These are phyloP conservation scores for Cladophialophora chaetospira DNA, from an alignment of 2,329 filamentous ascomycete species.

Conservation along the genomic window DNA sequence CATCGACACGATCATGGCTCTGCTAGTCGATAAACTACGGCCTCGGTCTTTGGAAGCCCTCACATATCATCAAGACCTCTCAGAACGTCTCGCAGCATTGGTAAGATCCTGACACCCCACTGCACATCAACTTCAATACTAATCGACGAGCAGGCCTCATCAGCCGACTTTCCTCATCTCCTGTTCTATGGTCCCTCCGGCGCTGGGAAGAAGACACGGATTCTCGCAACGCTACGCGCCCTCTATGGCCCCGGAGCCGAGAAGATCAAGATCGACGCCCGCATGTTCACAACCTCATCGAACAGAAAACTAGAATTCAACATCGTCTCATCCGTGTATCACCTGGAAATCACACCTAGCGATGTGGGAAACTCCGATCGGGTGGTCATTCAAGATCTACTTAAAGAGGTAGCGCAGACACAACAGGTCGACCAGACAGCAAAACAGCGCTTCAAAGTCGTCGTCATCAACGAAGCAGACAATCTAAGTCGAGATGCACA, in stretches of 20 bases:
- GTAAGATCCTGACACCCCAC: conserved; percentile 54
- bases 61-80: conserved; percentile 87
- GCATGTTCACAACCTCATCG: conserved; percentile 85
- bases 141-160: conserved; percentile 69
- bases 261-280: conserved; percentile 98
- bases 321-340: conserved; percentile 94
- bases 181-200: conserved; percentile 96
- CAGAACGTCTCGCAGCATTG: conserved; percentile 79
- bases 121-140: neutral
- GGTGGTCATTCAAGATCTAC: conserved; percentile 89
- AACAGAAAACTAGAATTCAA: conserved; percentile 99
- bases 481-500: conserved; percentile 92
- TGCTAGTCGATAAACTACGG: conserved; percentile 66
- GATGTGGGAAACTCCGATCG: conserved; percentile 96
- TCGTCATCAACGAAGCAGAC: conserved; percentile 98
- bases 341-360: conserved; percentile 96
- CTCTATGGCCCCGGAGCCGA: conserved; percentile 96
- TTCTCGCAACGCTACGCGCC: conserved; percentile 92
- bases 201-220: conserved; percentile 95
- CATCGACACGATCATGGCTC: conserved; percentile 52
- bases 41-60: conserved; percentile 58
- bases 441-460: conserved; percentile 93
- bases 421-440: conserved; percentile 96
- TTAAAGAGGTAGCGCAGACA: conserved; percentile 98
- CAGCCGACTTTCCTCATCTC: conserved; percentile 95